phyloP scores from a whole-genome alignment of 1,139 yeast species.

The Kodamaea alishanica region DNA sequence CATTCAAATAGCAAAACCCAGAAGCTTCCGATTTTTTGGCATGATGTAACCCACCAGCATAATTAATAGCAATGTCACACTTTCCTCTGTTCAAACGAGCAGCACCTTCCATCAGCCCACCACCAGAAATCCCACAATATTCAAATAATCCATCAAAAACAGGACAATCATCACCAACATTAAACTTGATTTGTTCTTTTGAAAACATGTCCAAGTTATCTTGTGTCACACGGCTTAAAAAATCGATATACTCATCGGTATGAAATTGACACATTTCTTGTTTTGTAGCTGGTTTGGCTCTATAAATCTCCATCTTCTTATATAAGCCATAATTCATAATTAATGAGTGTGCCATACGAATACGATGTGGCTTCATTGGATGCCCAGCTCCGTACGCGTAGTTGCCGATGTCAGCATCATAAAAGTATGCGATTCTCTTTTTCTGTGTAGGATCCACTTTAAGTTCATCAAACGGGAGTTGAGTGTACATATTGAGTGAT shows the following conservation, averaged over 20 bases:
- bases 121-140: constrained; percentile 90
- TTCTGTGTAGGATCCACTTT: constrained; percentile 40
- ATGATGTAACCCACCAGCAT: constrained; percentile 97
- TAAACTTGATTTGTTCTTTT: constrained; percentile 90
- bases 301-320: constrained; percentile 93
- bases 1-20: constrained; percentile 88
- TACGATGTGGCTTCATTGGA: constrained; percentile 98
- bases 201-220: constrained; percentile 89
- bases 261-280: constrained; percentile 99
- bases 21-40: constrained; percentile 95
- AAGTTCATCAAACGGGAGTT: constrained; percentile 46
- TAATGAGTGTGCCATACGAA: constrained; percentile 96
- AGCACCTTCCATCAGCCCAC: constrained; percentile 97
- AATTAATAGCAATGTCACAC: constrained; percentile 93
- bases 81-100: constrained; percentile 88
- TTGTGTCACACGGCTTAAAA: constrained; percentile 88
- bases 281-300: constrained; percentile 97
- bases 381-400: constrained; percentile 98
- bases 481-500: constrained; percentile 31
- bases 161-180: constrained; percentile 97
- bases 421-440: constrained; percentile 46
- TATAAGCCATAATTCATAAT: constrained; percentile 96
- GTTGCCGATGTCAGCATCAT: constrained; percentile 85
- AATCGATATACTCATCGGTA: constrained; percentile 95
- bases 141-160: constrained; percentile 95